These are phyloP conservation scores for Globisporangium rhizosaccharum DNA, from an alignment of 352 stramenopile genomes.

Conservation along the genomic window DNA sequence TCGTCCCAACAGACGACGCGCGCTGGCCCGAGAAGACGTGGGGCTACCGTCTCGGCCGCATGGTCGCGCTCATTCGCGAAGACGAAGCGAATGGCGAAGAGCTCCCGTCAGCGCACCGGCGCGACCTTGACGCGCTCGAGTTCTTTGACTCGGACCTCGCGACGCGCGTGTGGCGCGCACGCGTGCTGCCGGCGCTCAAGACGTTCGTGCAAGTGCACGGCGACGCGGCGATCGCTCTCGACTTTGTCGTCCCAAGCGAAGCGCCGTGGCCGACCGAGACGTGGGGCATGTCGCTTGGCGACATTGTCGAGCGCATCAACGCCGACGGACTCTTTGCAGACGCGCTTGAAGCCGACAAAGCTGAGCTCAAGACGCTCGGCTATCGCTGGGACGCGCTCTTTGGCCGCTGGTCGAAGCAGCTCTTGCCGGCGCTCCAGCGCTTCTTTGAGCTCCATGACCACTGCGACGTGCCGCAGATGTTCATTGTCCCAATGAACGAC, in stretches of 20 bases:
- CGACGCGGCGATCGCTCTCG: slow-evolving; percentile 28
- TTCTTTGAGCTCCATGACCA: slow-evolving; percentile 86
- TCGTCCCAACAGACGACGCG: slow-evolving; percentile 17
- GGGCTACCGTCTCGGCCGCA: slow-evolving; percentile 18
- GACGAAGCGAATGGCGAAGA: background rate
- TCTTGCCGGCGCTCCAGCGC: slow-evolving; percentile 54
- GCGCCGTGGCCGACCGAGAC: slow-evolving; percentile 33
- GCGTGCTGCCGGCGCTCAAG: slow-evolving; percentile 37
- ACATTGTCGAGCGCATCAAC: slow-evolving; percentile 47
- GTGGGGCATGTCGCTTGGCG: slow-evolving; percentile 42
- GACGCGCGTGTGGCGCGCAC: slow-evolving; percentile 25
- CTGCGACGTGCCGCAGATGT: slow-evolving; percentile 84
- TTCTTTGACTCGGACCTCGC: slow-evolving; percentile 32
- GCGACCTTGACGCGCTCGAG: slow-evolving; percentile 29
- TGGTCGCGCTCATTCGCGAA: slow-evolving; percentile 15
- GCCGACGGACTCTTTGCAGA: slow-evolving; percentile 34
- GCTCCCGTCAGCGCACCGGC: background rate
- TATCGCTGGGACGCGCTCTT: slow-evolving; percentile 60
- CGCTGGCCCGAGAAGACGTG: slow-evolving; percentile 19
- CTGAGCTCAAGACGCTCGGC: slow-evolving; percentile 36
- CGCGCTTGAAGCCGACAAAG: slow-evolving; percentile 33
- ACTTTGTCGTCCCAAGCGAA: slow-evolving; percentile 55
- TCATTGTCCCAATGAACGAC: slow-evolving; percentile 77
- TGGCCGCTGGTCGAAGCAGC: slow-evolving; percentile 44
- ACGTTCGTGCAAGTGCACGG: slow-evolving; percentile 24